Base-by-base conservation (phyloP, 2,329 filamentous ascomycete genomes). In the Acrodontium crateriforme region DNA sequence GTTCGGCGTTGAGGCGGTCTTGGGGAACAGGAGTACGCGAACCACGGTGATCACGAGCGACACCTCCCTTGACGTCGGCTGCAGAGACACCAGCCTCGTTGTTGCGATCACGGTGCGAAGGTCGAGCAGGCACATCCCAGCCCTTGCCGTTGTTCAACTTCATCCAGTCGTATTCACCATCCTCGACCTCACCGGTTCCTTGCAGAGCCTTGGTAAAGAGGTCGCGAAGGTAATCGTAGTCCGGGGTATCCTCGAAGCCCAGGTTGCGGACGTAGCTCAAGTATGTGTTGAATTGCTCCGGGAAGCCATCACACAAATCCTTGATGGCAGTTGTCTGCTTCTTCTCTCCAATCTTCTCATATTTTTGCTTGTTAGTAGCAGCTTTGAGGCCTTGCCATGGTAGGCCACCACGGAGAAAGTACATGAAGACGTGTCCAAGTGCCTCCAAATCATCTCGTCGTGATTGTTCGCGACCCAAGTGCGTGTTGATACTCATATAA, bases 401-500 rank as follows among this genome's bases (percentile, higher is more conserved):
- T 28, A 77, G 61, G 31, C 72, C 72, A 23, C 72, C 72, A 35
- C 71, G 57, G 25, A 77, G 56, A 55, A 77, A 76, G 55, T 77
- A 77, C 67, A 77, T 72, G 53, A 77, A 77, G 27, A 77, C 72
- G 47, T 77, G 72, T 12, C 72, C 72, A 8, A 77, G 54, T 9
- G 89, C 89, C 60, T 98, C 89, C 34, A 98, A 66, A 55, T 98
- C 89, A 55, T 98, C 89, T 58, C 89, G 71, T 52, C 89, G 76
- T 32, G 87, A 95, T 56, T 98, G 89, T 55, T 98, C 89, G 35
- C 89, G 76, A 29, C 89, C 89, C 41, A 95, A 61, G 67, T 98
- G 89, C 31, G 89, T 98, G 62, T 98, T 98, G 71, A 98, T 95
- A 62, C 83, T 92, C 89, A 95, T 95, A 60, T 98, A 98, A 54